Conservation (phyloP, 768 basidiomycete genomes). For the Cystoderma amianthinum region DNA sequence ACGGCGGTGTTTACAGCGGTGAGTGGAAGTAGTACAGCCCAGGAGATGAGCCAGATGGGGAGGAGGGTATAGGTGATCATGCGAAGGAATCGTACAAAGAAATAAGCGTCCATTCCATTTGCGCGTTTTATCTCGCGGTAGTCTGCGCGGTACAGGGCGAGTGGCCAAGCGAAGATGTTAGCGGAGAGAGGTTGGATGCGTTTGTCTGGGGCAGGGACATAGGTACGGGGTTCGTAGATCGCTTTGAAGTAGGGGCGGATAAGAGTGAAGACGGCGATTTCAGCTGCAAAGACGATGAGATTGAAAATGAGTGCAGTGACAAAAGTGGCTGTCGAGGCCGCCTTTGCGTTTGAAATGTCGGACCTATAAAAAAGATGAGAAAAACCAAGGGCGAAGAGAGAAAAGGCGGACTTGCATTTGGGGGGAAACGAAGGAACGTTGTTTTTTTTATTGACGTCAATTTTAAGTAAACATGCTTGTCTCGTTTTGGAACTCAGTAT, state of each 20-base stretch:
- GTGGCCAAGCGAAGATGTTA: constrained; percentile 58
- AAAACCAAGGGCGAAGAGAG: no score
- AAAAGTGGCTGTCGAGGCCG: constrained; percentile 74
- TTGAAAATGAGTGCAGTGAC: constrained; percentile 85
- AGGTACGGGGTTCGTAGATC: constrained; percentile 86
- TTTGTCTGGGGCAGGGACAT: constrained; percentile 38
- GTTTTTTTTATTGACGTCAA: no score
- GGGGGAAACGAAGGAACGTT: no score
- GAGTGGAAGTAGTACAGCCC: constrained; percentile 79
- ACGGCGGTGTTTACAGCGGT: constrained; percentile 47
- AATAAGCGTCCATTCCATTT: constrained; percentile 89
- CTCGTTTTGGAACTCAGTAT: no score
- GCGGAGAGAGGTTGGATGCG: constrained; percentile 17
- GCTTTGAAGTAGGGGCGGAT: constrained; percentile 79
- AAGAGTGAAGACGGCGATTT: constrained; percentile 75
- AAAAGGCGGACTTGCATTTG: no score
- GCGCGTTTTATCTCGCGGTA: constrained; percentile 52
- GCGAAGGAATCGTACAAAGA: constrained; percentile 84
- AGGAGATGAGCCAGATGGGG: constrained; percentile 89
- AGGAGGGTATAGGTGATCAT: constrained; percentile 79
- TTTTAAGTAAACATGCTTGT: no score
- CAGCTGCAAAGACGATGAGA: constrained; percentile 57
- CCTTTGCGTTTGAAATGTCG: constrained; percentile 29
- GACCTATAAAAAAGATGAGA: constrained; percentile 35
- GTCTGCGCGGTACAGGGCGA: constrained; percentile 54